Base-by-base conservation (phyloP, 176 grass and related monocot species). In the Oryza officinalis region DNA sequence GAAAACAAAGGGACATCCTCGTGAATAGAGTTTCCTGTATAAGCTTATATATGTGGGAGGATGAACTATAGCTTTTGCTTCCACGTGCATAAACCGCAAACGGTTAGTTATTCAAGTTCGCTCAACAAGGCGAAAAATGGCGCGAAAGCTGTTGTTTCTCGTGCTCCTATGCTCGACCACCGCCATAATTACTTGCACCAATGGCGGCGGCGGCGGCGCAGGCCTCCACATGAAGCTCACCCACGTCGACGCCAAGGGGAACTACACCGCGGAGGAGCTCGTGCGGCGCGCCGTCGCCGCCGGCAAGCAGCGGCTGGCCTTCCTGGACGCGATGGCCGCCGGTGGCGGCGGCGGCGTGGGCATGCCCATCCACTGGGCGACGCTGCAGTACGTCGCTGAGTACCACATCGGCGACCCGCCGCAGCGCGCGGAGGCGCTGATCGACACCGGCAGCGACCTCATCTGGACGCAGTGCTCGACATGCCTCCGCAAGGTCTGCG, bases 231-330 rank as follows among this genome's bases (percentile, higher is more conserved):
- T 83, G 13, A 23, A 66, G 71, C 81, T 83, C 60, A 75, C 28
- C 13, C 81, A 91, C 31, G 52, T 78, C 25, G 83, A 82, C 70
- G 65, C 64, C 23, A 90, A 61, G 32, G 32, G 11, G 1, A 71
- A 27, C 67, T 32, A 87, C 81, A 43, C 85, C 64, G 28, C 32
- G 71, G 46, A 47, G 65, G 76, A 91, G 79, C 80, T 50, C 76
- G 47, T 80, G 76, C 65, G 81, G 9, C 74, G 63, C 43, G 61
- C 85, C 83, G 6, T 84, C 54, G n/a, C 75, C 28, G 25, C 1
- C 31, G 63, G 14, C 69, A 44, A 33, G 27, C 25, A 83, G 8
- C 47, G 79, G 1, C 49, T 81, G 12, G 69, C 69, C 3, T 64
- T 57, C 69, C 0, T 82, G 25, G 15, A 4, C 0, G 38, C 60